Evolutionary conservation across 2,329 filamentous ascomycete species (phyloP).

Genomic region (Xylariaceae sp.): DNA sequence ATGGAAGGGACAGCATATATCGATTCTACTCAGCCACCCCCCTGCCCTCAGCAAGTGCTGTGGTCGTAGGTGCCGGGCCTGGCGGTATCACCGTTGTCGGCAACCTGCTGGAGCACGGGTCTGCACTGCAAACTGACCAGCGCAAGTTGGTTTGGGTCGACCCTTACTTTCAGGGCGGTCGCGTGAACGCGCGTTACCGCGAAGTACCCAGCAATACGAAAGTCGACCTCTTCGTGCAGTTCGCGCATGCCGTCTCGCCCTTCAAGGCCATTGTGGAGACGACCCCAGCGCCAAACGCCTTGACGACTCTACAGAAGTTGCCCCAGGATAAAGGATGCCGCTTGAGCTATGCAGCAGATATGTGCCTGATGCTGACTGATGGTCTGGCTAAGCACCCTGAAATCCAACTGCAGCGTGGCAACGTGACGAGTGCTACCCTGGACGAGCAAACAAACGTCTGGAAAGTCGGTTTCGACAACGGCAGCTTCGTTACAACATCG

Average conservation of each 20-base stretch:
- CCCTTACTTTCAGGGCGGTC: constrained; percentile 48
- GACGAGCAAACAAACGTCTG: constrained; percentile 28
- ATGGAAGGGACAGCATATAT: constrained; percentile 19
- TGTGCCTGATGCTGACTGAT: constrained; percentile 42
- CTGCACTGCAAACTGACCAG: constrained; percentile 29
- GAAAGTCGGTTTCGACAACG: constrained; percentile 28
- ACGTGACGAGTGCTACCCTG: constrained; percentile 36
- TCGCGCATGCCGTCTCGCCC: constrained; percentile 47
- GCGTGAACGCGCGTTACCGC: constrained; percentile 50
- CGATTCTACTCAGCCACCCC: constrained; percentile 34
- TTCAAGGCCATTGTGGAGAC: constrained; percentile 48
- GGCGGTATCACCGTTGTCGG: constrained; percentile 56
- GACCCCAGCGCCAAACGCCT: constrained; percentile 47
- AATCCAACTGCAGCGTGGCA: constrained; percentile 36
- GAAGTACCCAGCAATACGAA: constrained; percentile 61
- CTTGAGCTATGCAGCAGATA: constrained; percentile 53
- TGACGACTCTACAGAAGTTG: constrained; percentile 47
- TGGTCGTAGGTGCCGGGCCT: constrained; percentile 55
- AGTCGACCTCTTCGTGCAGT: constrained; percentile 53
- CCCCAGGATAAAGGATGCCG: constrained; percentile 53
- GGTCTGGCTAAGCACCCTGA: constrained; percentile 39
- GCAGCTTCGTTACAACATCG: constrained; percentile 33
- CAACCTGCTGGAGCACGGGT: constrained; percentile 50
- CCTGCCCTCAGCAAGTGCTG: constrained; percentile 32
- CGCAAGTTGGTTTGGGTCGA: constrained; percentile 55